Conservation (phyloP, 139 green algal genomes). For the Volvox reticuliferus region DNA sequence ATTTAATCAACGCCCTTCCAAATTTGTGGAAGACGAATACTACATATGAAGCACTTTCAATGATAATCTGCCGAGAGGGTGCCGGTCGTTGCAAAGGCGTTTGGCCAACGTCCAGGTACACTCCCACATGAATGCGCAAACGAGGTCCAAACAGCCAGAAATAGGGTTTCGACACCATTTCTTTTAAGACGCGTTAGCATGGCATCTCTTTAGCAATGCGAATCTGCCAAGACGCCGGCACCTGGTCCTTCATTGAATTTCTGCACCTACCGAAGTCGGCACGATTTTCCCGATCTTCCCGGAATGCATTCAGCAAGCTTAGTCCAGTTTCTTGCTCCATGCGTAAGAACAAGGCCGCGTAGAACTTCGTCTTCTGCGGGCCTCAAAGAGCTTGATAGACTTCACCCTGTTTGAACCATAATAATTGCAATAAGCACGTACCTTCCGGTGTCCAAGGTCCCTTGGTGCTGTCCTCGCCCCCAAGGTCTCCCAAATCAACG, state of each 20-base stretch:
- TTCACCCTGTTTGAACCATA: too few species aligned
- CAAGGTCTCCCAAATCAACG: not conserved
- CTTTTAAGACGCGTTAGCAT: too few species aligned
- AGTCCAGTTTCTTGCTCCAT: conserved; percentile 75
- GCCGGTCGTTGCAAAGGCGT: not conserved
- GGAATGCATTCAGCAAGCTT: conserved; percentile 30
- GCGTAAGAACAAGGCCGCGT: conserved; percentile 63
- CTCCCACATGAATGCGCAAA: not conserved
- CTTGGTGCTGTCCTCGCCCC: conserved; percentile 14
- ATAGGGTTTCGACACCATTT: too few species aligned
- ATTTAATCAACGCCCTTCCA: too few species aligned
- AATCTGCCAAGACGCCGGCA: too few species aligned
- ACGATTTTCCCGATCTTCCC: conserved; percentile 1
- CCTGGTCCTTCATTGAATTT: too few species aligned
- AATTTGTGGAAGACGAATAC: too few species aligned
- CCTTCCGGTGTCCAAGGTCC: conserved; percentile 37
- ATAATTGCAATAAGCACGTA: not conserved
- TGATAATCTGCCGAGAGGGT: not conserved
- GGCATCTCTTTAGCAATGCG: too few species aligned
- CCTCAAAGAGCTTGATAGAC: not conserved
- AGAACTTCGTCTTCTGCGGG: conserved; percentile 80
- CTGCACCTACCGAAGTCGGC: conserved; percentile 2
- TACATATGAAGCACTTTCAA: too few species aligned
- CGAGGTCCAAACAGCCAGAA: not conserved
- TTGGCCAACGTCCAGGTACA: not conserved